These are phyloP conservation scores for Hanseniaspora sp. DNA, from an alignment of 1,139 yeast genomes.

Conservation along the genomic window DNA sequence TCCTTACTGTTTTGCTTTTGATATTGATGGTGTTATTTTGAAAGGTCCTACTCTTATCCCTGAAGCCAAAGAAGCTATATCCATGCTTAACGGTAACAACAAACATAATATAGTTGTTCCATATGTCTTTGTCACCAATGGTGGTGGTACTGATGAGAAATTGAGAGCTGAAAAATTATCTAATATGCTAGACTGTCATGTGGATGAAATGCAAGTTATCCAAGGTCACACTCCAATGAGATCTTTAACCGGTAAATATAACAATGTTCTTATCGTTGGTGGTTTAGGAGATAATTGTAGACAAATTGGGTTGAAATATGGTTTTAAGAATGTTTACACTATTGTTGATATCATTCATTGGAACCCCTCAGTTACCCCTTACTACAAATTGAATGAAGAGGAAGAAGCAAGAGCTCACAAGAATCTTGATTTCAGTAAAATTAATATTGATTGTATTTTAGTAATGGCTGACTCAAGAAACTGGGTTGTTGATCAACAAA, in stretches of 20 bases:
- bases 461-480: slow-evolving; percentile 77
- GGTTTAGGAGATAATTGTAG: slow-evolving; percentile 78
- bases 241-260: slow-evolving; percentile 53
- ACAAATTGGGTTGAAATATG: slow-evolving; percentile 65
- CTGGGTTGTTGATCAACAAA: slow-evolving; percentile 87
- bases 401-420: slow-evolving; percentile 42
- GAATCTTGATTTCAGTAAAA: slow-evolving; percentile 55
- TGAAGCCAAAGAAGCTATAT: slow-evolving; percentile 59
- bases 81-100: slow-evolving; percentile 62
- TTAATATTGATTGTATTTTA: slow-evolving; percentile 55
- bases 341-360: slow-evolving; percentile 74
- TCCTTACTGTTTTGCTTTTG: slow-evolving; percentile 76
- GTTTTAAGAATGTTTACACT: slow-evolving; percentile 62
- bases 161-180: slow-evolving; percentile 60
- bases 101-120: slow-evolving; percentile 74
- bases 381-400: slow-evolving; percentile 62
- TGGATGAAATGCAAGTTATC: slow-evolving; percentile 65
- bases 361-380: slow-evolving; percentile 78
- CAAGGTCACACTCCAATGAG: slow-evolving; percentile 89
- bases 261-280: slow-evolving; percentile 71
- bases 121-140: slow-evolving; percentile 74
- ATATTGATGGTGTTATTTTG: slow-evolving; percentile 74
- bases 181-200: slow-evolving; percentile 45
- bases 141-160: slow-evolving; percentile 74
- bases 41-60: slow-evolving; percentile 74